A percentile compares a stretch with the other conserved stretches of the same genome.
phyloP scores from a whole-genome alignment of 345 rosid genomes.

The Sisymbrium altissimum region DNA sequence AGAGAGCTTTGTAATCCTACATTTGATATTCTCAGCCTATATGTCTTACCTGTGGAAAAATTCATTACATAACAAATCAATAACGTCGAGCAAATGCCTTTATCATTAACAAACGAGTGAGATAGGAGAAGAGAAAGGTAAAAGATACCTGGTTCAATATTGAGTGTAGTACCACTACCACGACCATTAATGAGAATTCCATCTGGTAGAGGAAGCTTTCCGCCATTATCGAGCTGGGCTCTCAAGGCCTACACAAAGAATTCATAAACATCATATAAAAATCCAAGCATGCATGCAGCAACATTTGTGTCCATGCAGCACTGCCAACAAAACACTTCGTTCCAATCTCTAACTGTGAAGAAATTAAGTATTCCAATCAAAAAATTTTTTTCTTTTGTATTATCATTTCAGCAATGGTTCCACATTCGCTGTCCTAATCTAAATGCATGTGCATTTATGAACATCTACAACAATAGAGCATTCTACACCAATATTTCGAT shows the following conservation, averaged over 20 bases:
- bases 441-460: too few relatives aligned
- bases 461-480: too few relatives aligned
- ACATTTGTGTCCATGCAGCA: neutral
- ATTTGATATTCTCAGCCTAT: constrained; percentile 42
- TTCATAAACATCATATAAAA: neutral
- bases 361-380: too few relatives aligned
- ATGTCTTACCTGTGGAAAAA: neutral
- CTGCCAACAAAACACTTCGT: too few relatives aligned
- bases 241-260: neutral
- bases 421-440: too few relatives aligned
- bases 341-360: too few relatives aligned
- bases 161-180: neutral
- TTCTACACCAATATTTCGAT: too few relatives aligned
- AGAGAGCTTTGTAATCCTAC: constrained; percentile 76
- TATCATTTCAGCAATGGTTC: constrained; percentile 15
- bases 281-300: neutral
- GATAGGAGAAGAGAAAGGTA: neutral
- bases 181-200: neutral
- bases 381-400: too few relatives aligned
- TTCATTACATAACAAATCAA: neutral
- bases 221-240: neutral
- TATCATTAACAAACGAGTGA: neutral
- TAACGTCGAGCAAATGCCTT: neutral
- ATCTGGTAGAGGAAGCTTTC: neutral
- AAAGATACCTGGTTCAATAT: neutral